Base-by-base conservation (phyloP, 139 green algal genomes). In the Edaphochlamys debaryana region DNA sequence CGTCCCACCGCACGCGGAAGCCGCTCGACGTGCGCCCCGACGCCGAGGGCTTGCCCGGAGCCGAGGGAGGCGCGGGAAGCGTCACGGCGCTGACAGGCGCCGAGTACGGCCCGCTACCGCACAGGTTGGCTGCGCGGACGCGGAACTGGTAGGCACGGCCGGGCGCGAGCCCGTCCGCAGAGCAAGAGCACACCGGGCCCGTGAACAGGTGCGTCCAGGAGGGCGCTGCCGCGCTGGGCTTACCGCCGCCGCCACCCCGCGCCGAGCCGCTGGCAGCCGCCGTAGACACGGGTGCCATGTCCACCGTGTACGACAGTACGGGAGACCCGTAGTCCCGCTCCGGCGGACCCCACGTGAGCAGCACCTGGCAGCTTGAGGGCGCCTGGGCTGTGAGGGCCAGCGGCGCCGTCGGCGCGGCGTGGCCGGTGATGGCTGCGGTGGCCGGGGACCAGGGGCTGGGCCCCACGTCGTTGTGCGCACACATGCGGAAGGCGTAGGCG, bases 271-370 rank as follows among this genome's bases (percentile, higher is more conserved):
- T 7, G 32, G 40, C 34, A 32, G 5, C 22, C 50, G 27, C 37
- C 64, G 45, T 6, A 0, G 48, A 56, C 23, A 23, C 81, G 9
- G 41, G 17, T 48, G 79, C 70, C 71, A 85, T 86, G 36, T 95
- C 90, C 71, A 94, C 48, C 62, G 88, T 79, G 76, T 95, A 95
- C n/a, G 70, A 48, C 1, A 74, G 85, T 2, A 95, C 82, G 1
- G 85, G 27, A 0, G 87, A 67, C 6, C 92, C 92, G 34, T 92
- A 80, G 68, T 94, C 89, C 13, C 50, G 37, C 25, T 34, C 56
- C 0, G 92, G 92, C 66, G 74, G 52, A 41, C 62, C 13, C 92
- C 92, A 95, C 40, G 30, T 37, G 38, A 94, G 11, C 22, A 52
- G 30, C 0, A 92, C 29, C 54, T 86, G 54, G 67, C 27, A 32